These are phyloP conservation scores for Pichia sp. DNA, from an alignment of 1,139 yeast genomes.

Conservation along the genomic window DNA sequence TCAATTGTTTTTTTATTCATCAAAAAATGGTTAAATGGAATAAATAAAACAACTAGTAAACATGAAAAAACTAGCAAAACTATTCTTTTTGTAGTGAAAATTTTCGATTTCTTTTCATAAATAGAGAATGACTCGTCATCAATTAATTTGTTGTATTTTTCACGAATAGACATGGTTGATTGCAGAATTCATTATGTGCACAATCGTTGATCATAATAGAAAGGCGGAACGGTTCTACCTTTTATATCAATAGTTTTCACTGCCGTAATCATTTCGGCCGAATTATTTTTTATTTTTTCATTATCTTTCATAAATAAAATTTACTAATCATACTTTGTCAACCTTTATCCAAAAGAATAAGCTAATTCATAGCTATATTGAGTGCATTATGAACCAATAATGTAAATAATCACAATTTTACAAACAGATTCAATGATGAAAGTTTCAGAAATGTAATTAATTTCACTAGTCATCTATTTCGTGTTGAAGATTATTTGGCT, in stretches of 20 bases:
- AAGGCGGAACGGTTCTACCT: neutral
- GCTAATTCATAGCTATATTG: no score
- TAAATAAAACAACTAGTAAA: constrained; percentile 1
- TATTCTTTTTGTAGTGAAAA: constrained; percentile 5
- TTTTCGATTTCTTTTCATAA: neutral
- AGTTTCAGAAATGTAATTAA: no score
- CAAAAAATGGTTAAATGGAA: neutral
- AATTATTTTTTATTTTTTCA: neutral
- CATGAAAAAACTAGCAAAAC: constrained; percentile 4
- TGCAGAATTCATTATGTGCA: neutral
- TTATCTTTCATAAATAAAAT: neutral
- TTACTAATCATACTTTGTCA: no score
- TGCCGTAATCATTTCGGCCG: neutral
- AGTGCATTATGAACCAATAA: no score
- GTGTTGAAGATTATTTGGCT: no score
- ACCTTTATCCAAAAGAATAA: no score
- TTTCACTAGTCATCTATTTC: no score
- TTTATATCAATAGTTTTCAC: neutral
- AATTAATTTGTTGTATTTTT: neutral
- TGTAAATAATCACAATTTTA: no score
- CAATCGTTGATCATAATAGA: neutral
- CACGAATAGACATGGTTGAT: neutral
- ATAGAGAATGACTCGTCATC: constrained; percentile 1
- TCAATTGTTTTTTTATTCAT: neutral
- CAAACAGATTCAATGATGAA: no score